Base-by-base conservation (phyloP, 1,284 basidiomycete genomes). In the Irpex lacteus region DNA sequence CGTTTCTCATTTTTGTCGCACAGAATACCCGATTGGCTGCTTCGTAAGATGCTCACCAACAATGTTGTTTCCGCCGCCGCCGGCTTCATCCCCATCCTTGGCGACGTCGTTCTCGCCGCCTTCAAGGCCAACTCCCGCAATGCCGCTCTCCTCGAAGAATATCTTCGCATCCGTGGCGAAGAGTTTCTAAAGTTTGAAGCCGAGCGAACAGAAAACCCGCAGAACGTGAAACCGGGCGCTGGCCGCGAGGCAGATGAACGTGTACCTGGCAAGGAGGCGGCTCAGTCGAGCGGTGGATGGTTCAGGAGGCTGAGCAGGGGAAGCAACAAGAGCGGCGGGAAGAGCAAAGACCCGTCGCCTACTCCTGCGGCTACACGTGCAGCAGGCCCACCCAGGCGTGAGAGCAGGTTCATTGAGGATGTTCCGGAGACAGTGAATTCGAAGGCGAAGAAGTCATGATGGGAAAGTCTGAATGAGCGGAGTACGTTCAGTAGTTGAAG, bases 51-150 rank as follows among this genome's bases (percentile, higher is more conserved):
- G 95, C 68, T 93, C 55, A 65, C 89, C 65, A 95, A 97, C 80
- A 94, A 94, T 78, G 82, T 85, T 4, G 78, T 96, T 13, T 89
- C 90, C 18, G 86, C 86, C 0, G 83, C 81, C 0, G 80, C 94
- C 5, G 93, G 95, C 36, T 77, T 96, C 60, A 77, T 98, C 3
- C 96, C 95, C 0, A 53, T 94, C 49, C 82, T 86, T 0, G 96
- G 95, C 2, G 94, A 96, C 74, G 74, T 98, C 59, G 73, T 89
- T 3, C 75, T 95, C 72, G 94, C 81, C 59, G 78, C 77, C 4
- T 97, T 82, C 83, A 96, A 95, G 74, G 87, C 94, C n/a, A 98
- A 98, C 77, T 92, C 88, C 53, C 83, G 96, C 67, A 98, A 98
- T 72, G 95, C 93, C 2, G 82, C 82, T 2, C 75, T 93, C 19